Conservation (phyloP, 1,284 basidiomycete species). For the Leucoagaricus sp. region DNA sequence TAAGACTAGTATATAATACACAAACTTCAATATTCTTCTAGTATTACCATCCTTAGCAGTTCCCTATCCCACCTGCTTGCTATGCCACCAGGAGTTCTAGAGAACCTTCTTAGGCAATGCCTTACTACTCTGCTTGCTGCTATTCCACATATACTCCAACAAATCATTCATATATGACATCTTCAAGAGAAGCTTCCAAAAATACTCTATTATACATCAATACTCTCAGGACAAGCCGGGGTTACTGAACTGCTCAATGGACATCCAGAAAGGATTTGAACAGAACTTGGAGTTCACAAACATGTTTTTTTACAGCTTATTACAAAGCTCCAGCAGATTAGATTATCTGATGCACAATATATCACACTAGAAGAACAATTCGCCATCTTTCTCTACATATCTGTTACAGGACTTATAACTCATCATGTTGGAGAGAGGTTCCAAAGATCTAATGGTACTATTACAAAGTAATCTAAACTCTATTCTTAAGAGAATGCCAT, state of each 20-base stretch:
- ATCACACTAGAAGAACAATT: conserved; percentile 28
- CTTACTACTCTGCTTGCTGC: no score
- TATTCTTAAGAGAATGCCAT: not conserved
- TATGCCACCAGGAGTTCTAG: no score
- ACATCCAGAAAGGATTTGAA: conserved; percentile 20
- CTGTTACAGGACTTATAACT: conserved; percentile 26
- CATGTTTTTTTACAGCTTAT: not conserved
- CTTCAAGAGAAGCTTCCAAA: no score
- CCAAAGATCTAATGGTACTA: conserved; percentile 20
- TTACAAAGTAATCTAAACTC: conserved; percentile 19
- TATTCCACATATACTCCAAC: no score
- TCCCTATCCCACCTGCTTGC: no score
- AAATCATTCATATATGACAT: no score
- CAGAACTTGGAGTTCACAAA: not conserved
- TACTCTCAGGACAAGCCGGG: conserved; percentile 25
- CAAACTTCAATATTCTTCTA: no score
- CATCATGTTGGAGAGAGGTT: conserved; percentile 30
- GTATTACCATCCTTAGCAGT: no score
- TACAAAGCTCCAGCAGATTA: no score
- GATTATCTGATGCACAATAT: not conserved
- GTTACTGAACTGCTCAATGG: conserved; percentile 26
- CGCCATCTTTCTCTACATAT: conserved; percentile 31
- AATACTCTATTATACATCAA: conserved; percentile 25
- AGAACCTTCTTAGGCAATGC: no score
- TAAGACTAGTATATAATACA: no score